These are phyloP conservation scores for Suillus occidentalis DNA, from an alignment of 768 basidiomycete genomes.

Conservation along the genomic window DNA sequence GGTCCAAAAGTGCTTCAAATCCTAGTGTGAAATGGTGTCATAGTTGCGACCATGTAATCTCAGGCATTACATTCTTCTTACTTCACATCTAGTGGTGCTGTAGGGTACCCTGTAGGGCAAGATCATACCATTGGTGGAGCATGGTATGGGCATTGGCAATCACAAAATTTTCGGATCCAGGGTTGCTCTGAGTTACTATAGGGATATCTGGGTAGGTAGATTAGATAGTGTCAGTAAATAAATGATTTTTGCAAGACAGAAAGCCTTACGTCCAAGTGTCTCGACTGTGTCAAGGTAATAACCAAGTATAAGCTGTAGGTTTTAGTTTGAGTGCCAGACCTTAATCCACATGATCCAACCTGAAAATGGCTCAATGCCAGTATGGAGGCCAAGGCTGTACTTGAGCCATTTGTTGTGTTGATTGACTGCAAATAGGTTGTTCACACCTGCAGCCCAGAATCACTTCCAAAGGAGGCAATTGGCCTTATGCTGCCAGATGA, in stretches of 20 bases:
- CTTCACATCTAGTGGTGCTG: constrained; percentile 46
- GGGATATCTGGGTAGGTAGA: constrained; percentile 28
- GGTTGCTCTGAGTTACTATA: constrained; percentile 44
- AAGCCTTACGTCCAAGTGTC: constrained; percentile 18
- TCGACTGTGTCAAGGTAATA: constrained; percentile 37
- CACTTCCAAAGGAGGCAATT: constrained; percentile 25
- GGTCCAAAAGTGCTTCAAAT: too few species aligned
- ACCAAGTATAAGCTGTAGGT: constrained; percentile 32
- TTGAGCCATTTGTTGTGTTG: too few species aligned
- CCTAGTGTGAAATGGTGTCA: too few species aligned
- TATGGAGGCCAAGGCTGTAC: constrained; percentile 39
- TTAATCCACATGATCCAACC: constrained; percentile 36
- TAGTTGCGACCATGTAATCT: too few species aligned
- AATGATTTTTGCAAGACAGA: constrained; percentile 3
- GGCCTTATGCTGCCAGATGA: constrained; percentile 15
- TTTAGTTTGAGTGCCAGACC: constrained; percentile 44
- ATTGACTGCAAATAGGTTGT: too few species aligned
- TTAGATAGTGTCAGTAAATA: constrained; percentile 1
- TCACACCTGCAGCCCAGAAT: constrained; percentile 37
- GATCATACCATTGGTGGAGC: constrained; percentile 41
- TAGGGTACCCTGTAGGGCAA: constrained; percentile 33
- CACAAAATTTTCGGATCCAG: constrained; percentile 41
- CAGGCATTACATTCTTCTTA: too few species aligned
- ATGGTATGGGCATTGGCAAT: constrained; percentile 46
- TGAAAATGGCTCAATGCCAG: constrained; percentile 37